Evolutionary conservation across 441 rosid genomes (phyloP).

Genomic region (Isatis lusitanica): DNA sequence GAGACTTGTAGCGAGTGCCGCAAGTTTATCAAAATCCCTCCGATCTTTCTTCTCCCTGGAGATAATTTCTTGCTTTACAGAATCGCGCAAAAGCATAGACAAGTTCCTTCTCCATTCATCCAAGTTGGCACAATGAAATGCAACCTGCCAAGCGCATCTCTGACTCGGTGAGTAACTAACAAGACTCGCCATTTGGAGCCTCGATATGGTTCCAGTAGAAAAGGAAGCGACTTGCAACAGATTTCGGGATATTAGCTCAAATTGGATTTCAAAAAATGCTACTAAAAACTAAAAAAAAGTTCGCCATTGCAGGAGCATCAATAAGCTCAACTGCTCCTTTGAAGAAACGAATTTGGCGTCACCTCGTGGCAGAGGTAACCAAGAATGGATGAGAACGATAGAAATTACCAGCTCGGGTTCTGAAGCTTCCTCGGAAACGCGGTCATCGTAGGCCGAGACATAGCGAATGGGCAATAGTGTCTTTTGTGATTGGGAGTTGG

Average conservation of each 20-base stretch:
- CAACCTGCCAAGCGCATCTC: slow-evolving; percentile 43
- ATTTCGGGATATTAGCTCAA: background rate
- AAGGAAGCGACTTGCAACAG: background rate
- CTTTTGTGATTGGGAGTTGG: slow-evolving; percentile 16
- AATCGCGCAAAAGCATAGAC: slow-evolving; percentile 49
- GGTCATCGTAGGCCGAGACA: slow-evolving; percentile 29
- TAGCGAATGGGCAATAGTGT: slow-evolving; percentile 31
- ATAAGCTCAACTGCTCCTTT: background rate
- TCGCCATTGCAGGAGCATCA: slow-evolving; percentile 9
- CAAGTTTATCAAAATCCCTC: slow-evolving; percentile 71
- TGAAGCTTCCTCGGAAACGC: slow-evolving; percentile 28
- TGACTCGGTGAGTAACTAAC: background rate
- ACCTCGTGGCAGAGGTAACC: background rate
- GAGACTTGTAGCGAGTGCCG: slow-evolving; percentile 67
- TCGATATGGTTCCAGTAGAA: background rate
- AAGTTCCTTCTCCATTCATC: slow-evolving; percentile 73
- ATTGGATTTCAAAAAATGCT: background rate
- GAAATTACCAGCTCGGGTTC: slow-evolving; percentile 18
- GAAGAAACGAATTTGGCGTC: background rate
- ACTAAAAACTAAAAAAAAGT: background rate
- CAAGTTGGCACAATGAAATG: slow-evolving; percentile 40
- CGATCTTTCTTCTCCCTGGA: slow-evolving; percentile 88
- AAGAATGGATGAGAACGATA: background rate
- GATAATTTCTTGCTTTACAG: slow-evolving; percentile 66
- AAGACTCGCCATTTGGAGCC: background rate